Evolutionary conservation across 495 filamentous ascomycete species (phyloP).

Genomic region (Neurospora hispaniola): DNA sequence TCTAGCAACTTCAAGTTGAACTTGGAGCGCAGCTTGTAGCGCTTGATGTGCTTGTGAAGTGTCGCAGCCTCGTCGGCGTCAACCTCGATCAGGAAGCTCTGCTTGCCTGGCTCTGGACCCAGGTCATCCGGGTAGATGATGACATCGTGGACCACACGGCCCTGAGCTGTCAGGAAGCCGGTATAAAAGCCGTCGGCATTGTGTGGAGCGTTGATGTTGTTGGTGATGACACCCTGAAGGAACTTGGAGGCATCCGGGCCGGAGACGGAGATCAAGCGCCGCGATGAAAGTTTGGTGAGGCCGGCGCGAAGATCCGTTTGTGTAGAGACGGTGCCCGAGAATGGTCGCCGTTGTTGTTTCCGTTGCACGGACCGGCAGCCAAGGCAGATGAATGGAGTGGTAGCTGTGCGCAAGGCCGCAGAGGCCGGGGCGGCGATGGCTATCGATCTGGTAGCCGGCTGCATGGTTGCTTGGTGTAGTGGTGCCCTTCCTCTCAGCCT

Average conservation of each 20-base stretch:
- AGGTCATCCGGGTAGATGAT: constrained; percentile 65
- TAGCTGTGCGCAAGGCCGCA: not conserved
- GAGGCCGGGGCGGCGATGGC: not conserved
- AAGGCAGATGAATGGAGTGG: not conserved
- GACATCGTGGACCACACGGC: constrained; percentile 75
- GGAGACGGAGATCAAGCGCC: constrained; percentile 65
- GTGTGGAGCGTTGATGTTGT: constrained; percentile 43
- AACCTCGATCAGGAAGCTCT: constrained; percentile 66
- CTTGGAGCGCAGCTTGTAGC: constrained; percentile 77
- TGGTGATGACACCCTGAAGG: constrained; percentile 79
- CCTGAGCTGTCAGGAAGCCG: constrained; percentile 77
- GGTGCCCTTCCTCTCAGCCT: not conserved
- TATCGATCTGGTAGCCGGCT: constrained; percentile 1
- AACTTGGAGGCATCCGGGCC: constrained; percentile 72
- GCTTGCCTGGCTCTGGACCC: constrained; percentile 33
- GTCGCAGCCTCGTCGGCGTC: constrained; percentile 52
- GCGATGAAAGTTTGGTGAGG: constrained; percentile 49
- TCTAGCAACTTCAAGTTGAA: constrained; percentile 54
- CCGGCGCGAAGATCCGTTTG: constrained; percentile 31
- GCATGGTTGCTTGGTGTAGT: not conserved
- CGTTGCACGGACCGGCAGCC: not conserved
- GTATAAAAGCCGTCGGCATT: constrained; percentile 50
- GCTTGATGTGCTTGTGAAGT: constrained; percentile 61
- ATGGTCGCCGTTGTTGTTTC: constrained; percentile 5
- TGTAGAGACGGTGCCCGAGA: constrained; percentile 9